phyloP scores from a whole-genome alignment of 2,329 filamentous ascomycete species.

The Colletotrichum costaricense region DNA sequence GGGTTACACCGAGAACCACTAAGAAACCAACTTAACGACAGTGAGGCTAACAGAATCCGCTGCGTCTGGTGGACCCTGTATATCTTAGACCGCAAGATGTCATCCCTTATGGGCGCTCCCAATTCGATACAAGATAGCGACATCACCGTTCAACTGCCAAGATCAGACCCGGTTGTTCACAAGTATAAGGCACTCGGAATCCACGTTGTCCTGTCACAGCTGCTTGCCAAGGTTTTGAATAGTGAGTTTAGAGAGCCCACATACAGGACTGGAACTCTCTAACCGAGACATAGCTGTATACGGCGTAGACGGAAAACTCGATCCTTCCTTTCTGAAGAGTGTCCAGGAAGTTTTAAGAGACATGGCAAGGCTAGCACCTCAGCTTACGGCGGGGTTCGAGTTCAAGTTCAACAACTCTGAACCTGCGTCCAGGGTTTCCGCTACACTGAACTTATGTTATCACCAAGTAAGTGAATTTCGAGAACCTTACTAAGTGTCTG shows the following conservation, averaged over 20 bases:
- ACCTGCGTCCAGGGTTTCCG: constrained; percentile 13
- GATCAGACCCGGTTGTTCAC: neutral
- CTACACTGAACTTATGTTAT: constrained; percentile 19
- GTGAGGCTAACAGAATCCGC: neutral
- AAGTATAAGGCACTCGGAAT: constrained; percentile 17
- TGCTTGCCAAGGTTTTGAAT: constrained; percentile 24
- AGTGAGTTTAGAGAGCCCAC: neutral
- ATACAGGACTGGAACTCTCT: neutral
- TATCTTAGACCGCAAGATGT: constrained; percentile 25
- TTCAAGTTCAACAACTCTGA: constrained; percentile 19
- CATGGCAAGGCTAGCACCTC: constrained; percentile 7
- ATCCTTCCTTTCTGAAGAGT: constrained; percentile 11
- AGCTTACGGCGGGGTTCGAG: constrained; percentile 18
- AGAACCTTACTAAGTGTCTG: neutral
- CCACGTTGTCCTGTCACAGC: constrained; percentile 9
- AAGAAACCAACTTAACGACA: neutral
- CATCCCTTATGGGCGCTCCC: constrained; percentile 15
- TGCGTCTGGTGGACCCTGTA: constrained; percentile 25
- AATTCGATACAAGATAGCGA: constrained; percentile 22
- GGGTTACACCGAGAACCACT: constrained; percentile 11
- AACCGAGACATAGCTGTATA: constrained; percentile 3
- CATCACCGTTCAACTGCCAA: constrained; percentile 5
- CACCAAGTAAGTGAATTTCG: neutral
- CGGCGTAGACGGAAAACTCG: constrained; percentile 15
- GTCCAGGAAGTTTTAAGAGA: constrained; percentile 9